Evolutionary conservation across 306 rosid species (phyloP).

Genomic region (Medicago lupulina): DNA sequence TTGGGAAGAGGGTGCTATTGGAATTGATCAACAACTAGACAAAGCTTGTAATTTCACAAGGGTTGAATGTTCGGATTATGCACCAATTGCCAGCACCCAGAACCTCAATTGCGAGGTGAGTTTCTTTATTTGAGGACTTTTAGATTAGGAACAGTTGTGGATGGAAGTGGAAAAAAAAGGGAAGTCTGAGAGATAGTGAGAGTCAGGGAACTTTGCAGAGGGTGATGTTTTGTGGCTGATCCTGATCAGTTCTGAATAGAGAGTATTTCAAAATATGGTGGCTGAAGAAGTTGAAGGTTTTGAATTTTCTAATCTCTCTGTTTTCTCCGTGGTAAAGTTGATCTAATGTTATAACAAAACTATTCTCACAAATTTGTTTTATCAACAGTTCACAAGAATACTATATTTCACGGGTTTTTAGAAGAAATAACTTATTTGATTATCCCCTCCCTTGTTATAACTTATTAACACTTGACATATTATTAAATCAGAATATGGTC

Average conservation of each 20-base stretch:
- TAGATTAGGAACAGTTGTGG: slow-evolving; percentile 67
- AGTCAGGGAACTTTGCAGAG: slow-evolving; percentile 84
- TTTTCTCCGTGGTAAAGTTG: slow-evolving; percentile 34
- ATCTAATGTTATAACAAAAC: slow-evolving; percentile 28
- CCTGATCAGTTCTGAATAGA: slow-evolving; percentile 56
- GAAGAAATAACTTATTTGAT: slow-evolving; percentile 23
- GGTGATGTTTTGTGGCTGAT: slow-evolving; percentile 64
- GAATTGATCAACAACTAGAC: slow-evolving; percentile 53
- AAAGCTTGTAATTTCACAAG: slow-evolving; percentile 54
- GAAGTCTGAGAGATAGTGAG: slow-evolving; percentile 73
- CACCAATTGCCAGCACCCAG: slow-evolving; percentile 57
- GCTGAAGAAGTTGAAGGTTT: slow-evolving; percentile 75
- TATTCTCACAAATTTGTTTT: slow-evolving; percentile 16
- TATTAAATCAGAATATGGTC: slow-evolving; percentile 37
- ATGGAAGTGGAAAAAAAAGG: slow-evolving; percentile 74
- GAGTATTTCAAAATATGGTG: slow-evolving; percentile 57
- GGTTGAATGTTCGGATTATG: slow-evolving; percentile 58
- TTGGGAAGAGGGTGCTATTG: slow-evolving; percentile 56
- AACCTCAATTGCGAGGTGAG: slow-evolving; percentile 87
- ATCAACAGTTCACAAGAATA: background rate
- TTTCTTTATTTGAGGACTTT: slow-evolving; percentile 72
- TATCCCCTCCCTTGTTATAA: background rate
- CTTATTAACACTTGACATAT: slow-evolving; percentile 4
- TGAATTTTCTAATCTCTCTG: slow-evolving; percentile 56
- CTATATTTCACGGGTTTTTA: slow-evolving; percentile 34